Base-by-base conservation (phyloP, 768 basidiomycete genomes). In the Lactifluus echinatus region DNA sequence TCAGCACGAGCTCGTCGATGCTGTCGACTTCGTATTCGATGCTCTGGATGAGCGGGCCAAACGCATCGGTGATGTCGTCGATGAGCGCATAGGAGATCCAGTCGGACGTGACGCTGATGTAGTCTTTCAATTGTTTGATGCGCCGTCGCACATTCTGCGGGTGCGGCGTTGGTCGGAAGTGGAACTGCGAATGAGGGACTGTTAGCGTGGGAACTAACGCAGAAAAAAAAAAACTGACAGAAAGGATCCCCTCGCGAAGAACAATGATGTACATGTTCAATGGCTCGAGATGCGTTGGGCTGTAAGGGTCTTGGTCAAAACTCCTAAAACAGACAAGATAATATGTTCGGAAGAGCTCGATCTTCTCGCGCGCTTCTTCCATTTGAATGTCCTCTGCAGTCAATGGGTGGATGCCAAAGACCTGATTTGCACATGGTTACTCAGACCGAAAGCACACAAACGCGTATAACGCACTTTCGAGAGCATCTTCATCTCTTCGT, bases 231-330 rank as follows among this genome's bases (percentile, higher is more conserved):
- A 15, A 28, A 12, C 17, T 1, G 14, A 96, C 94, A 8, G 93
- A 96, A 48, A 98, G 75, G 2, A 85, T 97, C 17, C 96, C 96
- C 69, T 98, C 96, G 23, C 95, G 81, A 75, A 99, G 97, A 48
- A 99, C 96, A 65, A 98, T 89, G 64, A 99, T 95, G 73, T 99
- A 99, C 95, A 97, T 98, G 73, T 99, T 99, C 62, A 98, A 77
- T 15, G 96, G 96, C 70, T 99, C 95, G 45, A 99, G 84, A 70
- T 98, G 86, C 1, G 93, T 98, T 17, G 94, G 93, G 66, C 89
- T 92, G 74, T 97, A 97, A 23, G 85, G 88, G 71, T 98, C 96
- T 75, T 99, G 96, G 71, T 99, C 96, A 74, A 99, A 98, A 62
- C 92, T 89, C 61, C 96, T 87, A 77, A 99, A 99, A 78, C 95